Evolutionary conservation across 805 yeast species (phyloP), one percentile per base, ranked within the genome.

Genomic region (Pichia cephalocereana): DNA sequence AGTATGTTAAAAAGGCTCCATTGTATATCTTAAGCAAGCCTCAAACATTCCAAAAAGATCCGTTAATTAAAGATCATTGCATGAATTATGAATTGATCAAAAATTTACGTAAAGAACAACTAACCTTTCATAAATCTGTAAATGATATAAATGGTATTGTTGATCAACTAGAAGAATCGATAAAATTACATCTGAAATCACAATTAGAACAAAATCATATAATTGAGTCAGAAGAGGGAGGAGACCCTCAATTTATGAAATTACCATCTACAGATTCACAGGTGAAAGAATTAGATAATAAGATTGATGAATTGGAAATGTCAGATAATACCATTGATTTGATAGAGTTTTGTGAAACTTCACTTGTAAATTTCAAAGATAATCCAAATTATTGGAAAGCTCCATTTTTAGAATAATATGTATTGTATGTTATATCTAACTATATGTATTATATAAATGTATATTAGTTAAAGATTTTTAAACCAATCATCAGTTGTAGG

Each of bases 401-500:
- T 6, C 26, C 4, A 23, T 23, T 23, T 23, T 23, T 23, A 23
- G 7, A 23, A 23, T 23, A 23, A 23, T 23, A 23, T 23, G 26
- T 23, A 23, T 6, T 4, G 26, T 23, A 23, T 23, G 26, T 23
- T 23, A 23, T 23, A 23, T 23, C 26, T 23, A 23, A 1, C 6
- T 23, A 23, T 23, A n/a, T 26, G 32, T 27, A 27, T 40, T 5
- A 28, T 7, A 17, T 6, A 6, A 37, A 7, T 17, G 18, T 8
- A 34, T 12, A 1, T 34, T 34, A 12, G 8, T 14, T 45, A 48
- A 31, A 45, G 17, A 26, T 30, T 32, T 11, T 43, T 45, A 26
- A 44, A 48, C 48, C 51, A 48, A 41, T 48, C 51, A 27, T 48
- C 48, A 4, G 51, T 43, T 14, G 44, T 42, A 15, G 41, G 42